These are phyloP conservation scores for Naganishia antarctica DNA, from an alignment of 768 basidiomycete genomes.

Conservation along the genomic window DNA sequence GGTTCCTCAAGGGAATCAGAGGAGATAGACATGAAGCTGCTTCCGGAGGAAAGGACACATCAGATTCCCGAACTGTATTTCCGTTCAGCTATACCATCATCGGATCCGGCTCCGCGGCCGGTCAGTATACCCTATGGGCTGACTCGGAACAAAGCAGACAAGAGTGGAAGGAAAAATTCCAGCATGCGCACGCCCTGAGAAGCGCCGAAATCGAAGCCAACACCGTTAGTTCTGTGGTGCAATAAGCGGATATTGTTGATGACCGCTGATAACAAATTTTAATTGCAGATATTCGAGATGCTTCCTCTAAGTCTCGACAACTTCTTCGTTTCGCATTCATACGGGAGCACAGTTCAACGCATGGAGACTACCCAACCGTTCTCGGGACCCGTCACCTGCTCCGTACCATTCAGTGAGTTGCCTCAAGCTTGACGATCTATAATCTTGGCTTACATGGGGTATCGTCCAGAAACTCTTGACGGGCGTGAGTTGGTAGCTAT, in stretches of 20 bases:
- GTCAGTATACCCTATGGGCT: slow-evolving; percentile 79
- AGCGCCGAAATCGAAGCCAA: slow-evolving; percentile 86
- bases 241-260: background rate
- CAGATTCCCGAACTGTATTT: slow-evolving; percentile 70
- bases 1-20: slow-evolving; percentile 58
- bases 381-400: slow-evolving; percentile 70
- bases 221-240: slow-evolving; percentile 53
- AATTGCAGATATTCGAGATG: slow-evolving; percentile 71
- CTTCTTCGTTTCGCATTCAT: slow-evolving; percentile 66
- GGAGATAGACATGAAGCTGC: slow-evolving; percentile 54
- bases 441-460: background rate
- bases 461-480: slow-evolving; percentile 67
- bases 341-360: slow-evolving; percentile 50
- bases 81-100: slow-evolving; percentile 86
- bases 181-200: slow-evolving; percentile 79
- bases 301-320: slow-evolving; percentile 84
- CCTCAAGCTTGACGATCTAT: slow-evolving; percentile 8
- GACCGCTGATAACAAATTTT: background rate
- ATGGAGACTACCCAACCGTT: slow-evolving; percentile 52
- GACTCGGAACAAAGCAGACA: slow-evolving; percentile 67
- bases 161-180: slow-evolving; percentile 85
- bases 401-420: slow-evolving; percentile 75
- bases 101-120: slow-evolving; percentile 67
- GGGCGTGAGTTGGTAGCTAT: slow-evolving; percentile 81
- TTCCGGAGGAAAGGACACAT: slow-evolving; percentile 33